Evolutionary conservation across 2,329 filamentous ascomycete genomes (phyloP).

Genomic region (Cercospora citrullina): DNA sequence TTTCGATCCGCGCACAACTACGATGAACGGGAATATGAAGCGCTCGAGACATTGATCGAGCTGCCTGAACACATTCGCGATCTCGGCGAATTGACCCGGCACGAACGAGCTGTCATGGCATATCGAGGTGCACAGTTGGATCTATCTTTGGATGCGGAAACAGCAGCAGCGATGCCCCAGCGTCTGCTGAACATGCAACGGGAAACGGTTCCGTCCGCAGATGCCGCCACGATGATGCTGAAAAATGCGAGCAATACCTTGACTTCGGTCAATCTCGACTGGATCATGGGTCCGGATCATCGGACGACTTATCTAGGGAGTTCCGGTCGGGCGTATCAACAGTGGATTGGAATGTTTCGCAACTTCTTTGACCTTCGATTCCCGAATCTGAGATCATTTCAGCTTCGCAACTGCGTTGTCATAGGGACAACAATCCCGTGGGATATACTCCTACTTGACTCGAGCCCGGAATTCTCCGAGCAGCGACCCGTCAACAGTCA

Average conservation of each 20-base stretch:
- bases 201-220: conserved; percentile 29
- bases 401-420: conserved; percentile 48
- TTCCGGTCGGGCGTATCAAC: not conserved
- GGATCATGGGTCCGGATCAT: conserved; percentile 32
- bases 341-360: conserved; percentile 29
- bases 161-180: not conserved
- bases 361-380: conserved; percentile 43
- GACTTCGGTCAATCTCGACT: conserved; percentile 41
- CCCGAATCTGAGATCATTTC: conserved; percentile 48
- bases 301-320: not conserved
- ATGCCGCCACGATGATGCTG: conserved; percentile 26
- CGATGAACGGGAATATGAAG: conserved; percentile 29
- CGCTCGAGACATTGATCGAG: conserved; percentile 16
- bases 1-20: conserved; percentile 16
- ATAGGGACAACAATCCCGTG: conserved; percentile 40
- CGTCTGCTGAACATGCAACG: conserved; percentile 23
- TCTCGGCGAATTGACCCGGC: conserved; percentile 8
- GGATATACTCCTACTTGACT: conserved; percentile 41
- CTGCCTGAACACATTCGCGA: conserved; percentile 15
- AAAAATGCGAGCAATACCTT: conserved; percentile 30
- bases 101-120: conserved; percentile 21
- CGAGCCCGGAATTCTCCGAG: not conserved
- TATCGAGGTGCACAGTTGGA: conserved; percentile 26
- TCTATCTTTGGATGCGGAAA: not conserved
- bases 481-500: not conserved